Base-by-base conservation (phyloP, 768 basidiomycete genomes). In the Suillus tomentosus region DNA sequence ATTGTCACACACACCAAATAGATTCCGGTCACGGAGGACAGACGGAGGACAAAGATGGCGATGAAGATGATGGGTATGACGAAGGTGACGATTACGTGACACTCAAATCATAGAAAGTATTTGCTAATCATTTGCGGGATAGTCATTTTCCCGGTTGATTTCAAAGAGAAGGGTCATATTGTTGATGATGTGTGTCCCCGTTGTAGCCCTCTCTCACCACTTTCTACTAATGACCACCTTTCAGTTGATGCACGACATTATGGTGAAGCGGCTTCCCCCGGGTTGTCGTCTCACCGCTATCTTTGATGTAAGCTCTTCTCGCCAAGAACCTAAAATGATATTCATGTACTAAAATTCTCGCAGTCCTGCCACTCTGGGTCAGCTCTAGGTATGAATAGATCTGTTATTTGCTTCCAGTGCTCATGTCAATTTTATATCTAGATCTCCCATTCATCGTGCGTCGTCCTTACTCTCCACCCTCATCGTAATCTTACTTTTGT, bases 11-110 rank as follows among this genome's bases (percentile, higher is more conserved):
- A 36, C 19, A 17, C 42, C n/a, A 36, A 50, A 50, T 55, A 92
- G 92, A 94, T 74, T 96, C 95, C 6, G 96, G 96, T 15, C 96
- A 99, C 67, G 96, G 96, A 43, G 95, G 94, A 15, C 95, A 95
- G 77, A 90, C 90, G 0, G 83, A 90, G 66, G 96, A 97, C 75
- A 40, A 77, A 3, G 87, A 94, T 67, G 93, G 92, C 1, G 92
- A 95, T 69, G 93, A 96, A 76, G 85, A 77, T 0, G 94, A 95
- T 73, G 95, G 95, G 14, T 86, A 77, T 67, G 93, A 95, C 68
- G 92, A 95, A 84, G 88, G 89, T 86, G 43, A 27, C 57, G 61
- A n/a, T 43, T 57, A 62, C 15, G 1, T 15, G 22, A 19, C 3
- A 14, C 13, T 27, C 5, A 58, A 27, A 0, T 24, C 40, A 58